Percentiles rank a stretch among this genome's conserved stretches.
phyloP scores from a whole-genome alignment of 495 filamentous ascomycete genomes.

The Apodospora peruviana region DNA sequence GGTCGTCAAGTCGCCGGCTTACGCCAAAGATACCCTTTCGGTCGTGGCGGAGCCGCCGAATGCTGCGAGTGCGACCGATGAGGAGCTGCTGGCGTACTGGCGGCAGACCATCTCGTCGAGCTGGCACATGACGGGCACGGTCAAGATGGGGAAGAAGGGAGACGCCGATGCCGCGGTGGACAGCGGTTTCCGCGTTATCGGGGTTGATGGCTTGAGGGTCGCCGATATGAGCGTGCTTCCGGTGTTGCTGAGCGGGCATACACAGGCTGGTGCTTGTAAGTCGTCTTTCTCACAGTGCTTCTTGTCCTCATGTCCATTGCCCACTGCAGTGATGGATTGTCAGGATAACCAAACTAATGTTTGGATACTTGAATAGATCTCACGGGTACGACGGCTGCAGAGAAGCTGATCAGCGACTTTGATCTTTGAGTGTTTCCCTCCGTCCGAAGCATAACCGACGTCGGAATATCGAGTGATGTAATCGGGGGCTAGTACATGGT shows the following conservation, averaged over 20 bases:
- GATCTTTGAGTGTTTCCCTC: no score
- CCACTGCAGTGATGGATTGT: no score
- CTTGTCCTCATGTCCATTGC: no score
- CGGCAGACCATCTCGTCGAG: constrained; percentile 27
- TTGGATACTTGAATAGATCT: no score
- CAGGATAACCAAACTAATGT: no score
- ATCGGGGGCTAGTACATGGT: no score
- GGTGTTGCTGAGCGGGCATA: constrained; percentile 37
- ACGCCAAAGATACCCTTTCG: constrained; percentile 41
- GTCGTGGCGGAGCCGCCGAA: constrained; percentile 37
- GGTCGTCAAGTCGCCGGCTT: constrained; percentile 33
- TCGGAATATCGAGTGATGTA: no score
- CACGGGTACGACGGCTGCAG: no score
- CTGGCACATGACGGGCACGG: constrained; percentile 58
- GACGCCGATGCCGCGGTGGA: constrained; percentile 52
- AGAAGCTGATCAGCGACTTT: no score
- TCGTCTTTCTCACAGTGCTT: no score
- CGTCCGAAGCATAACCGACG: no score
- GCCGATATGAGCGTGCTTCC: constrained; percentile 64
- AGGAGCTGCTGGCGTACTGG: constrained; percentile 49
- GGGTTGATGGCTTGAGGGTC: constrained; percentile 52
- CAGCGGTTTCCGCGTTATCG: constrained; percentile 46
- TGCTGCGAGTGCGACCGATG: constrained; percentile 33
- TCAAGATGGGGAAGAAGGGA: constrained; percentile 52
- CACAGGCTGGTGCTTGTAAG: constrained; percentile 30